Percentiles rank a stretch among this genome's conserved stretches.
Evolutionary conservation across 164 flowering plant species (phyloP).

Genomic region (Tinospora cordifolia): DNA sequence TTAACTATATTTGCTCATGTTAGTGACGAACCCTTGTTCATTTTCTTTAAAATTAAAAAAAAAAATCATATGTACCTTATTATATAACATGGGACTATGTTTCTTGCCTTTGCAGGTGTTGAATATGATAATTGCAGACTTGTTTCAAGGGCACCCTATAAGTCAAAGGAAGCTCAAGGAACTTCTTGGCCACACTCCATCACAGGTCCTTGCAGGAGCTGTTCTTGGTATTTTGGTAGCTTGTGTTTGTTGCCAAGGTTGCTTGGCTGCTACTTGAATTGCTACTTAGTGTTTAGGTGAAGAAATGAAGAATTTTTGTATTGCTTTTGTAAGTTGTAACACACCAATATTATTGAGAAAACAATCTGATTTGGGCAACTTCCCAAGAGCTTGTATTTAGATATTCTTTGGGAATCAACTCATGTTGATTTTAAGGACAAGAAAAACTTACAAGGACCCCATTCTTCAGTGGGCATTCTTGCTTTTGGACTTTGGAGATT

Average conservation of each 20-base stretch:
- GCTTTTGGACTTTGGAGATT: not conserved
- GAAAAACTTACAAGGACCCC: not conserved
- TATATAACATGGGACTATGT: not conserved
- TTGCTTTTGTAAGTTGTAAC: not conserved
- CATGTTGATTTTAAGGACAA: not conserved
- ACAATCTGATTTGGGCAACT: conserved; percentile 3
- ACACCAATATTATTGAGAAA: not conserved
- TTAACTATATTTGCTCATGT: too few species aligned
- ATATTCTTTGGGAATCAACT: not conserved
- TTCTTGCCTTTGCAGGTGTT: conserved; percentile 50
- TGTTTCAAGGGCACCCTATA: conserved; percentile 93
- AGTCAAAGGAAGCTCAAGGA: conserved; percentile 91
- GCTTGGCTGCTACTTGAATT: conserved; percentile 28
- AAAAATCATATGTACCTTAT: too few species aligned
- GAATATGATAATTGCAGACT: conserved; percentile 69
- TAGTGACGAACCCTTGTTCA: too few species aligned
- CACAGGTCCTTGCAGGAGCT: conserved; percentile 91
- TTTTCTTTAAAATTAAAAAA: too few species aligned
- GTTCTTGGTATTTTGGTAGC: conserved; percentile 68
- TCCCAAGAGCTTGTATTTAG: not conserved
- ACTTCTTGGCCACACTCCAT: conserved; percentile 92
- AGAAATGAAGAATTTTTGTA: not conserved
- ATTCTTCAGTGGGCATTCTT: not conserved
- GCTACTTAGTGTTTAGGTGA: conserved; percentile 3
- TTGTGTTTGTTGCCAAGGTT: conserved; percentile 61